These are phyloP conservation scores for Infundibulicybe gibba DNA, from an alignment of 768 basidiomycete species.

Conservation along the genomic window DNA sequence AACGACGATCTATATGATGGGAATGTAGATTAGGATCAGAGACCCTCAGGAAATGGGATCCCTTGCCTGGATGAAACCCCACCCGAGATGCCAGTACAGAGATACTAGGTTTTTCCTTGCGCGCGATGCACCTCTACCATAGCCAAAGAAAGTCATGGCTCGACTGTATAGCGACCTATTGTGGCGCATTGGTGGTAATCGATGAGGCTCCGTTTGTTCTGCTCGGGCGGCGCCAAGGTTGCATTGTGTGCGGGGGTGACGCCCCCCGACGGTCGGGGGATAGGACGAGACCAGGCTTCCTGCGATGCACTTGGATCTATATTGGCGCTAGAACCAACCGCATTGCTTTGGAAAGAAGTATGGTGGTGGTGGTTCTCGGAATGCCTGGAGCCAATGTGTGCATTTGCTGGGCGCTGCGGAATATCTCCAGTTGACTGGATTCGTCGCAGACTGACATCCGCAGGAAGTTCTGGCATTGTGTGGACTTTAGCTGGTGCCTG, in stretches of 20 bases:
- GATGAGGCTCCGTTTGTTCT: slow-evolving; percentile 13
- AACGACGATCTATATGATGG: slow-evolving; percentile 37
- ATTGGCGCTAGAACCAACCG: too few species aligned
- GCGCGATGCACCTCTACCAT: slow-evolving; percentile 48
- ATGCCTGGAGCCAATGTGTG: slow-evolving; percentile 9
- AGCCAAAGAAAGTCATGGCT: slow-evolving; percentile 40
- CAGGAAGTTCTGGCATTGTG: slow-evolving; percentile 1
- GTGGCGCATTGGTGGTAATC: slow-evolving; percentile 15
- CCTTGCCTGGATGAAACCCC: slow-evolving; percentile 45
- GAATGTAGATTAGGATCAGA: neutral
- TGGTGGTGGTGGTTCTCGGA: slow-evolving; percentile 13
- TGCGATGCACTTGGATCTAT: too few species aligned
- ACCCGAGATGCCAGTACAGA: slow-evolving; percentile 45
- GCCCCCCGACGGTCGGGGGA: too few species aligned
- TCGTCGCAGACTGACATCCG: slow-evolving; percentile 26
- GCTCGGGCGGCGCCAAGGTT: neutral
- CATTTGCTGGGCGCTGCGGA: slow-evolving; percentile 24
- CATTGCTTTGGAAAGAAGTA: slow-evolving; percentile 1
- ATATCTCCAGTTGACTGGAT: slow-evolving; percentile 37
- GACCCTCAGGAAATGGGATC: neutral
- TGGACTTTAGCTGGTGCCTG: too few species aligned
- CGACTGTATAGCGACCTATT: slow-evolving; percentile 19
- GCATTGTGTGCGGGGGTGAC: neutral
- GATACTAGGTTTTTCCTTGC: slow-evolving; percentile 52
- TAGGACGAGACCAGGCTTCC: too few species aligned